Conservation (phyloP, 2,329 filamentous ascomycete genomes). For the Aspergillus intermedius region DNA sequence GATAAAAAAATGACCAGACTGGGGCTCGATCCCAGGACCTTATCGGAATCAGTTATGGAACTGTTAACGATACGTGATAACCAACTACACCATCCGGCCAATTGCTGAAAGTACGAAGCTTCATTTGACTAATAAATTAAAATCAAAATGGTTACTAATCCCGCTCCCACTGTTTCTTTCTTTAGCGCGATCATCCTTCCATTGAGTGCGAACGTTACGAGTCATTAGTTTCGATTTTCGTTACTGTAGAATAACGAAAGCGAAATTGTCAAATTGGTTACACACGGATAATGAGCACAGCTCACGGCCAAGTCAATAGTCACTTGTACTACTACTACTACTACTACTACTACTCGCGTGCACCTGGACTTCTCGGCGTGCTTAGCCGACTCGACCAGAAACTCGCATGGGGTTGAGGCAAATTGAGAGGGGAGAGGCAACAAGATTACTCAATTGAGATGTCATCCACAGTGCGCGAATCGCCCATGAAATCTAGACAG, state of each 20-base stretch:
- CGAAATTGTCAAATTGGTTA: neutral
- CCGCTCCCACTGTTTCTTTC: neutral
- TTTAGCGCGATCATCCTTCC: slow-evolving; percentile 1
- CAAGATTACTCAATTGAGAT: no score
- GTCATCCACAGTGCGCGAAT: no score
- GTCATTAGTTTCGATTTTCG: neutral
- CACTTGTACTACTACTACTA: no score
- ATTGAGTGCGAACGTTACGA: slow-evolving; percentile 1
- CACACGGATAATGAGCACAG: no score
- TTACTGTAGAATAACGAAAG: neutral
- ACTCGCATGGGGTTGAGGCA: no score
- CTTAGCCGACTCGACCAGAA: no score
- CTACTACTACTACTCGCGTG: no score
- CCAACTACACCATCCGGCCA: slow-evolving; percentile 24
- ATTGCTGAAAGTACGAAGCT: neutral
- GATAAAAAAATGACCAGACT: neutral
- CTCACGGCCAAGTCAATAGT: no score
- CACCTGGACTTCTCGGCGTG: no score
- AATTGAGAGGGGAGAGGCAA: no score
- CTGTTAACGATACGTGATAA: slow-evolving; percentile 29
- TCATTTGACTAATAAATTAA: no score
- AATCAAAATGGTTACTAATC: neutral
- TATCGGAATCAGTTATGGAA: neutral
- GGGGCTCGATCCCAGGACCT: slow-evolving; percentile 1
- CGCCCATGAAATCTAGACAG: no score